Conservation (phyloP, 1,139 yeast species). For the Blastobotrys persicus region DNA sequence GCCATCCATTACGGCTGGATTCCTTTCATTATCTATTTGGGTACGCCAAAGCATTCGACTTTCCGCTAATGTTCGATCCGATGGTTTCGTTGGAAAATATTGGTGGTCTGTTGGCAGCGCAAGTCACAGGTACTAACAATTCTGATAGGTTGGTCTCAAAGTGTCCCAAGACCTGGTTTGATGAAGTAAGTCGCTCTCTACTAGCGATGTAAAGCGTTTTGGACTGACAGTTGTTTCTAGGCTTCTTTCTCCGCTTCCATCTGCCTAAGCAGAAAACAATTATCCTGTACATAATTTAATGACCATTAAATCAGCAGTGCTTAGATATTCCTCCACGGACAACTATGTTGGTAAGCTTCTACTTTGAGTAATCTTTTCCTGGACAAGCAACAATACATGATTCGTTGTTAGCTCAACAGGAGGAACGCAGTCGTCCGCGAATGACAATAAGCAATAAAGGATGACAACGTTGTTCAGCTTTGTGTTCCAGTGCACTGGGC, state of each 20-base stretch:
- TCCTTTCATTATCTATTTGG: conserved; percentile 83
- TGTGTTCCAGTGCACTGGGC: background rate
- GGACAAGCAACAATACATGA: no score
- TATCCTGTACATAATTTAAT: conserved; percentile 14
- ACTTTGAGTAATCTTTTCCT: no score
- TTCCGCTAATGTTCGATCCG: no score
- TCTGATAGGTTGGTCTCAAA: conserved; percentile 65
- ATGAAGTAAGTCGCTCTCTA: conserved; percentile 47
- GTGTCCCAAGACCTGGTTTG: conserved; percentile 80
- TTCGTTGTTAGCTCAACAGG: no score
- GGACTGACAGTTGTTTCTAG: no score
- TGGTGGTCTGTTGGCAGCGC: background rate
- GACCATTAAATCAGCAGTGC: background rate
- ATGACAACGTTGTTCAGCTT: background rate
- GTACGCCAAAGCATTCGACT: background rate
- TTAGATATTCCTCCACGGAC: background rate
- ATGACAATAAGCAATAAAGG: background rate
- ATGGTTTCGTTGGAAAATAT: background rate
- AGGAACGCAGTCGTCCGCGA: no score
- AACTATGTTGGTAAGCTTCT: background rate
- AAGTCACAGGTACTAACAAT: no score
- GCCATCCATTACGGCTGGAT: conserved; percentile 95
- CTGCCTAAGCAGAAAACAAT: conserved; percentile 46
- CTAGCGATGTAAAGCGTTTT: no score
- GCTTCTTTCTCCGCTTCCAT: conserved; percentile 69